A percentile compares a stretch with the other conserved stretches of the same genome.
Evolutionary conservation across 1,284 basidiomycete species (phyloP).

Genomic region (Hemileia vastatrix): DNA sequence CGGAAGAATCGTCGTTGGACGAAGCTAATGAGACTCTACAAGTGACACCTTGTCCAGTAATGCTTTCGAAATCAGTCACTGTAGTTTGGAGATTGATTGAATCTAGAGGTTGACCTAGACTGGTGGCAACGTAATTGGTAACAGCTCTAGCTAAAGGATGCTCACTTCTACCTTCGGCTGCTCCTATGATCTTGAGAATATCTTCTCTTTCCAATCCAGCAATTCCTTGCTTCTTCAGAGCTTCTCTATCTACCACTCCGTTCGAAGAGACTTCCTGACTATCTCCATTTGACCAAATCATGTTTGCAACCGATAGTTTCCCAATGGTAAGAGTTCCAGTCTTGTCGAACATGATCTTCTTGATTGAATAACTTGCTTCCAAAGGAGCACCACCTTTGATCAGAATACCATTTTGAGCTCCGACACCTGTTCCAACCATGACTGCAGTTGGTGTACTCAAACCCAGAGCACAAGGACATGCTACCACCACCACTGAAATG

Average conservation of each 20-base stretch:
- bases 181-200: conserved; percentile 57
- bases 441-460: conserved; percentile 94
- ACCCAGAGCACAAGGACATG: conserved; percentile 93
- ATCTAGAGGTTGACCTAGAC: too few relatives aligned
- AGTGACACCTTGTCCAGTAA: conserved; percentile 78
- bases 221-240: conserved; percentile 26
- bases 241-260: not conserved
- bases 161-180: conserved; percentile 81
- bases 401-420: conserved; percentile 89
- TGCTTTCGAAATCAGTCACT: conserved; percentile 61
- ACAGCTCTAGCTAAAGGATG: conserved; percentile 91
- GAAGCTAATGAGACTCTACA: conserved; percentile 29
- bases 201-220: too few relatives aligned
- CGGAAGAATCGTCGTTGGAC: conserved; percentile 11
- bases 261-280: too few relatives aligned
- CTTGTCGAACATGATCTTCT: conserved; percentile 83
- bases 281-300: conserved; percentile 57
- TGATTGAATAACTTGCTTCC: conserved; percentile 75
- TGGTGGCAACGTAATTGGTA: conserved; percentile 64
- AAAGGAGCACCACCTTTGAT: conserved; percentile 94
- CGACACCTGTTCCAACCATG: conserved; percentile 98
- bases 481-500: conserved; percentile 94
- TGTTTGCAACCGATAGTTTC: conserved; percentile 60
- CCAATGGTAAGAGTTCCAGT: conserved; percentile 92
- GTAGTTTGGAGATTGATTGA: conserved; percentile 50